These are phyloP conservation scores for Thalassiosira mediterranea DNA, from an alignment of 352 stramenopile species.

Conservation along the genomic window DNA sequence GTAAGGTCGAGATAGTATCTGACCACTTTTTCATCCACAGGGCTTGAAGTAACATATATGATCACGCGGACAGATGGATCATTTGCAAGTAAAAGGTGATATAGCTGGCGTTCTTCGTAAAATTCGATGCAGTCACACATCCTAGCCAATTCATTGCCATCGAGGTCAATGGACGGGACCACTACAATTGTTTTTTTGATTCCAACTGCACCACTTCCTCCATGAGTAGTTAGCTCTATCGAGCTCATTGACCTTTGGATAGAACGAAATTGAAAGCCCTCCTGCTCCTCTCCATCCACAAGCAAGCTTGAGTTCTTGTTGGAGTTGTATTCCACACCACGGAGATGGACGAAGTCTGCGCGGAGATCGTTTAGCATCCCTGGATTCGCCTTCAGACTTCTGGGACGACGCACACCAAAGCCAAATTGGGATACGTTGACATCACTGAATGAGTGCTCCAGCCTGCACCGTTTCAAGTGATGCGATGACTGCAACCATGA, in stretches of 20 bases:
- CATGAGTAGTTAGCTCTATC: not conserved
- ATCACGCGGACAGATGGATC: constrained; percentile 33
- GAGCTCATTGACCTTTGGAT: no score
- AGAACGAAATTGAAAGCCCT: no score
- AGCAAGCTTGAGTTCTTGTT: not conserved
- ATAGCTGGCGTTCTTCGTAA: constrained; percentile 48
- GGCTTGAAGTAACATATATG: constrained; percentile 32
- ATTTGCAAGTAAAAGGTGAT: constrained; percentile 33
- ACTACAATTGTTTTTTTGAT: constrained; percentile 15
- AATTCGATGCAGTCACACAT: constrained; percentile 34
- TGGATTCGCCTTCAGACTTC: not conserved
- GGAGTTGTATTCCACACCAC: not conserved
- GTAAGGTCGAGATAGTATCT: constrained; percentile 37
- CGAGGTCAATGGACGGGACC: constrained; percentile 37
- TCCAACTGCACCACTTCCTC: not conserved
- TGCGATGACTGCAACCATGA: no score
- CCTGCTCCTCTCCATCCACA: not conserved
- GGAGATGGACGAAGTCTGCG: constrained; percentile 4
- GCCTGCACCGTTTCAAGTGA: not conserved
- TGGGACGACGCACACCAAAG: not conserved
- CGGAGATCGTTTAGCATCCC: no score
- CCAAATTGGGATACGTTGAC: constrained; percentile 1
- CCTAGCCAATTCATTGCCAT: constrained; percentile 30
- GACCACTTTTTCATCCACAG: constrained; percentile 23
- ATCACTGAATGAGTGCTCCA: constrained; percentile 10